These are phyloP conservation scores for Citrullus mucosospermus DNA, from an alignment of 306 rosid species.

Conservation along the genomic window DNA sequence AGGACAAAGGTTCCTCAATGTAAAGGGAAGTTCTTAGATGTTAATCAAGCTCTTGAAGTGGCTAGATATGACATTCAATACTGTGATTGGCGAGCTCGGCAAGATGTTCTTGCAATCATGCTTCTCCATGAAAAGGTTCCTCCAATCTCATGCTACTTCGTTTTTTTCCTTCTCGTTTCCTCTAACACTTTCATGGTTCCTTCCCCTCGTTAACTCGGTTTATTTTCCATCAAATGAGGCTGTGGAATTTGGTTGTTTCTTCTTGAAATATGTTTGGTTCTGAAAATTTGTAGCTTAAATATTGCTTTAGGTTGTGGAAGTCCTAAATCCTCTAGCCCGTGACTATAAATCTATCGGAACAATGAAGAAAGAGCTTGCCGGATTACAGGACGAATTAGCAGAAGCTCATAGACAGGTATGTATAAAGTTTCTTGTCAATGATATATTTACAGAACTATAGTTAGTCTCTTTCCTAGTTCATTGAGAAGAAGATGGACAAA, in stretches of 20 bases:
- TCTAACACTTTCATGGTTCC: neutral
- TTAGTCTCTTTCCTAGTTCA: neutral
- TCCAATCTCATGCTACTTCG: neutral
- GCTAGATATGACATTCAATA: conserved; percentile 80
- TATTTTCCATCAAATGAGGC: neutral
- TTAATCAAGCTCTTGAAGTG: conserved; percentile 72
- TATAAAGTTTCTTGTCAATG: neutral
- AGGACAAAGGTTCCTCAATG: conserved; percentile 53
- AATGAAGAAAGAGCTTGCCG: conserved; percentile 88
- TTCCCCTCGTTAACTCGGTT: neutral
- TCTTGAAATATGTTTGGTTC: neutral
- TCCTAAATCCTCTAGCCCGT: conserved; percentile 87
- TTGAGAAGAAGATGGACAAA: neutral
- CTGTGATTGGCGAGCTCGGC: conserved; percentile 99
- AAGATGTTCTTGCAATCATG: conserved; percentile 86
- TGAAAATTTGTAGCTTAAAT: neutral
- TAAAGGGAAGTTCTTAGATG: conserved; percentile 75
- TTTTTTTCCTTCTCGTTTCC: neutral
- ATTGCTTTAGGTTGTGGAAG: conserved; percentile 42
- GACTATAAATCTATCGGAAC: conserved; percentile 81
- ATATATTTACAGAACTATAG: neutral
- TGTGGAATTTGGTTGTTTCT: neutral
- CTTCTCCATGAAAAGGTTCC: conserved; percentile 91
- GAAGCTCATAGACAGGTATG: conserved; percentile 82
- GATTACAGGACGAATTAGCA: conserved; percentile 67